Percentiles rank a stretch among this genome's conserved stretches.
These are phyloP conservation scores for Nemania sp. DNA, from an alignment of 2,329 filamentous ascomycete species.

Conservation along the genomic window DNA sequence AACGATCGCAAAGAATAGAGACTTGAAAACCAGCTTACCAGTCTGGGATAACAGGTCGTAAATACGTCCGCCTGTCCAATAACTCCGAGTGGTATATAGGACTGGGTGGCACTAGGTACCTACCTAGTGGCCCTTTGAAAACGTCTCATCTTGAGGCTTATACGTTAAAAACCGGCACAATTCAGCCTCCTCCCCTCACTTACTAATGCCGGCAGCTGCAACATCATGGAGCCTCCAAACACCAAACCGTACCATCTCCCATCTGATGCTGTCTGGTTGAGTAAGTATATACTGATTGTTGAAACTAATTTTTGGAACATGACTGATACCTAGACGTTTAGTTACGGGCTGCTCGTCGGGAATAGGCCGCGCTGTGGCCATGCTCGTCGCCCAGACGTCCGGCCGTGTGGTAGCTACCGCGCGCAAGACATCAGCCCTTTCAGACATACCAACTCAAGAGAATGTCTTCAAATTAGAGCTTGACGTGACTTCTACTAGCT, in stretches of 20 bases:
- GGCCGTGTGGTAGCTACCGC: conserved; percentile 49
- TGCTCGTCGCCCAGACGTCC: conserved; percentile 42
- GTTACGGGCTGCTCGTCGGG: conserved; percentile 36
- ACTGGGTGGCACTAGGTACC: neutral
- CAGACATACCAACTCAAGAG: conserved; percentile 53
- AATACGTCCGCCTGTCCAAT: neutral
- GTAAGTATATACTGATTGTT: conserved; percentile 36
- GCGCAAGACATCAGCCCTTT: conserved; percentile 57
- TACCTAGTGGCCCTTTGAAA: no score
- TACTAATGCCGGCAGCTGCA: no score
- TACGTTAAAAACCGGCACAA: neutral
- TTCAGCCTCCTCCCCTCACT: neutral
- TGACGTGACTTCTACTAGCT: conserved; percentile 59
- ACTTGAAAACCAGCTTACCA: no score
- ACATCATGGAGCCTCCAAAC: conserved; percentile 40
- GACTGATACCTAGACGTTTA: neutral
- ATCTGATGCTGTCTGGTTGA: conserved; percentile 47
- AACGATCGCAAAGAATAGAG: no score
- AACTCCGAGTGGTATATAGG: neutral
- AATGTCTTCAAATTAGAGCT: conserved; percentile 59
- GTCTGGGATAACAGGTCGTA: no score
- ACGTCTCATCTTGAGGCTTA: neutral
- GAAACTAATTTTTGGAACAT: neutral
- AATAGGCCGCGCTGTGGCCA: conserved; percentile 44
- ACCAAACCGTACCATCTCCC: conserved; percentile 44